Evolutionary conservation across 225 moss, liverwort and hornwort species (phyloP), one percentile per base, ranked within the genome.

Genomic region (Pleurozium schreberi): DNA sequence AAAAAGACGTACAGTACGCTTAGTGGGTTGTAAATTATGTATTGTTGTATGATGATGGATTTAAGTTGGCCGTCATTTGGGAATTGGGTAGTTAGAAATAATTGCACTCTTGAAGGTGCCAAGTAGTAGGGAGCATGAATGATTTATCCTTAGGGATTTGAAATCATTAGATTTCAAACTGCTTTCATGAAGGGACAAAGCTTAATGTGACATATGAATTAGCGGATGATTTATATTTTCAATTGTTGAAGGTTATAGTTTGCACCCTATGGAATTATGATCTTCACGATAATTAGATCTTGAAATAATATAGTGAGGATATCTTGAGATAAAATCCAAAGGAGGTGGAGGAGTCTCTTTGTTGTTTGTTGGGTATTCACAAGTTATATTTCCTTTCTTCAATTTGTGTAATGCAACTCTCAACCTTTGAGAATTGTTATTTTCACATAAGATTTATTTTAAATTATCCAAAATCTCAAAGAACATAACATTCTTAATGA

Each of bases 291-390:
- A 4, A n/a, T n/a, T 57, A 17, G 17, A 27, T 57, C n/a, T 57
- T 57, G n/a, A 78, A 38, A 78, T 17, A 57, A 10, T 10, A 57
- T 17, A 6, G 2, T 57, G 7, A 36, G 0, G 14, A 6, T 22
- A 77, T 38, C 15, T 38, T 55, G 4, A 25, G n/a, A 15, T 38
- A 10, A 10, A 55, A 25, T 53, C 10, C 6, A 25, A 15, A 9
- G 0, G 1, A 1, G 1, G 25, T 15, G 0, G 3, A 25, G 6
- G 1, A 30, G 2, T 15, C 3, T 38, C 9, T 25, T 25, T 53
- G 1, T 38, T 38, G 3, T 55, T 50, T 38, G 9, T 2, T 55
- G 2, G 1, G 2, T 38, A 25, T 0, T 55, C 9, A 15, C 55
- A 38, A 1, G 4, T 16, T 77, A 10, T 38, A 3, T 36, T 53